Evolutionary conservation across 73 alveolate species (phyloP), one percentile per base, ranked within the genome.

Genomic region (Paramecium caudatum): DNA sequence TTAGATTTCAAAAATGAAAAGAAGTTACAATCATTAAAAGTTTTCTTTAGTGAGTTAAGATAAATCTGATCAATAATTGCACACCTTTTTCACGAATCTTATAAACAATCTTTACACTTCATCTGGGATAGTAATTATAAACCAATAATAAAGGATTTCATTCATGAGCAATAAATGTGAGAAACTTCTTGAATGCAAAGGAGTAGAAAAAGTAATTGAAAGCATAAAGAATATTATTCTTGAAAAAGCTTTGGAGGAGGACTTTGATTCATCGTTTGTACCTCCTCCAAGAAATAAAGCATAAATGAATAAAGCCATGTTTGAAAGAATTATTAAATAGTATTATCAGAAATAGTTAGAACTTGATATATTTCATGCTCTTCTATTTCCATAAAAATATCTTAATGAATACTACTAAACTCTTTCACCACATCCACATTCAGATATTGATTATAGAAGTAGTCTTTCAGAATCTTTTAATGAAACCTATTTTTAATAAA

Each of bases 91-190:
- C 15, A 32, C 27, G 15, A 65, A 65, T 36, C 16, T 65, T 32
- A 33, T 65, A 33, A 65, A 65, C n/a, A 65, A 65, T 65, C 23
- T 55, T 0, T 55, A n/a, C n/a, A n/a, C 30, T 55, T 55, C 80
- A 27, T 37, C 80, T 12, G 80, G 80, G 30, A 21, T 55, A 21
- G 80, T 55, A 3, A 55, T 55, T 0, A 16, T 55, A 4, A 55
- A 55, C n/a, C 45, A 55, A 55, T 8, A 55, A 27, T 5, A 55
- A 55, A 19, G 30, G n/a, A 43, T 55, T 3, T 27, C 80, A 27
- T 55, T 55, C 4, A 55, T 55, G 80, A 55, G 30, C 17, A 55
- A 55, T 55, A 55, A 55, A 21, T 55, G 80, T 55, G 80, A 55
- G 43, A 55, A 55, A 27, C 45, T 55, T 0, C 23, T 55, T 12